Evolutionary conservation across 768 basidiomycete genomes (phyloP).

Genomic region (Boletus vinaceobasis): DNA sequence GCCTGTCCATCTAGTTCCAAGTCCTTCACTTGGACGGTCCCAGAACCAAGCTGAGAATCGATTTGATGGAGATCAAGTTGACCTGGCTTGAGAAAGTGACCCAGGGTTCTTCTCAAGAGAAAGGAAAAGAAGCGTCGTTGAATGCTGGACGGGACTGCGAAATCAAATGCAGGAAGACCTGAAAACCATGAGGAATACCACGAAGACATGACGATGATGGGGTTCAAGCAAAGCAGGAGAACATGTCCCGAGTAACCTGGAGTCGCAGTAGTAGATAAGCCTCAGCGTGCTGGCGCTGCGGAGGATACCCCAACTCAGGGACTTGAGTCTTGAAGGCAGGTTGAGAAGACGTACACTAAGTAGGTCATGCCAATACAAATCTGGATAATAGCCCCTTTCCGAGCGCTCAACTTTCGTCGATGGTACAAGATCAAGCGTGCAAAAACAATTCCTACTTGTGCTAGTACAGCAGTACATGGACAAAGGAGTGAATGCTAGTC

Average conservation of each 20-base stretch:
- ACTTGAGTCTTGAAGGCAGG: slow-evolving; percentile 1
- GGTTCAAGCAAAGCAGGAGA: slow-evolving; percentile 10
- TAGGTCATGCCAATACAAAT: slow-evolving; percentile 12
- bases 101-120: slow-evolving; percentile 75
- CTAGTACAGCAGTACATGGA: background rate
- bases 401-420: too few species aligned
- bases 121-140: slow-evolving; percentile 91
- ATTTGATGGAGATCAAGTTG: slow-evolving; percentile 85
- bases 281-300: background rate
- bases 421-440: background rate
- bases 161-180: slow-evolving; percentile 59
- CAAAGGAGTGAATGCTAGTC: slow-evolving; percentile 41
- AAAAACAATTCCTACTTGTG: background rate
- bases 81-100: slow-evolving; percentile 83
- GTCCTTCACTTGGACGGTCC: slow-evolving; percentile 82
- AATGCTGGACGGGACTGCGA: slow-evolving; percentile 65
- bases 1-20: slow-evolving; percentile 77
- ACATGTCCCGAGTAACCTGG: slow-evolving; percentile 15
- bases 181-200: slow-evolving; percentile 60
- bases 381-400: slow-evolving; percentile 17
- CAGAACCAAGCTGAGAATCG: slow-evolving; percentile 90
- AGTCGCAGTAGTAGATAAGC: background rate
- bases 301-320: slow-evolving; percentile 2
- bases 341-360: background rate
- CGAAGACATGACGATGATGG: slow-evolving; percentile 37